phyloP scores from a whole-genome alignment of 1,139 yeast genomes.

The Sugiyamaella castrensis region DNA sequence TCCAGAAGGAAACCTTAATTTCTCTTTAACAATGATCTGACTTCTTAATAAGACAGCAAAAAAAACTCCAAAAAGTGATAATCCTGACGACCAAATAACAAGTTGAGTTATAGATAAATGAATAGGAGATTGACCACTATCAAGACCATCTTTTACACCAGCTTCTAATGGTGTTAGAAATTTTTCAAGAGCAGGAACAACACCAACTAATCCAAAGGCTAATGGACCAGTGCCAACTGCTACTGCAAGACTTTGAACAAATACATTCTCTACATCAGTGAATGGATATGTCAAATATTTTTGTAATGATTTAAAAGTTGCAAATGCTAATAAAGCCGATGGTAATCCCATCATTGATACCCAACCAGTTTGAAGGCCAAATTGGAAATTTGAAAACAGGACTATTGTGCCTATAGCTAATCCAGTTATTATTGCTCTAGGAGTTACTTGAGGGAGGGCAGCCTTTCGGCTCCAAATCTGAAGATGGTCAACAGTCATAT shows the following conservation, averaged over 20 bases:
- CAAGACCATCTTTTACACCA: slow-evolving; percentile 41
- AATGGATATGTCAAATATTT: slow-evolving; percentile 49
- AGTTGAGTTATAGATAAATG: slow-evolving; percentile 48
- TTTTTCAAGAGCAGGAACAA: slow-evolving; percentile 94
- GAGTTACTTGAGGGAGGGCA: slow-evolving; percentile 53
- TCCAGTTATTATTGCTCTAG: slow-evolving; percentile 71
- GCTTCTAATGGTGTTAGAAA: slow-evolving; percentile 75
- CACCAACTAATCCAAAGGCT: slow-evolving; percentile 92
- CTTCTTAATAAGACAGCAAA: slow-evolving; percentile 86
- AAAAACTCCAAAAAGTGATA: slow-evolving; percentile 92
- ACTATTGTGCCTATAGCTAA: slow-evolving; percentile 76
- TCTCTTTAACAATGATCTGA: slow-evolving; percentile 81
- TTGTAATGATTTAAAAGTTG: slow-evolving; percentile 60
- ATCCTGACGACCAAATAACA: slow-evolving; percentile 76
- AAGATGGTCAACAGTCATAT: slow-evolving; percentile 5
- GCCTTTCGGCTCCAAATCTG: slow-evolving; percentile 20
- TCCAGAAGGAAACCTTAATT: slow-evolving; percentile 91
- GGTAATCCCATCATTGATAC: slow-evolving; percentile 99
- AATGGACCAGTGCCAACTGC: slow-evolving; percentile 98
- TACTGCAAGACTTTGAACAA: slow-evolving; percentile 86
- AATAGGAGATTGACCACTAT: slow-evolving; percentile 24
- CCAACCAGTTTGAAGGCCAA: slow-evolving; percentile 98
- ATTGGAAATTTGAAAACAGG: slow-evolving; percentile 84
- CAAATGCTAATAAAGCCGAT: slow-evolving; percentile 82
- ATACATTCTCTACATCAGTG: slow-evolving; percentile 90